phyloP scores from a whole-genome alignment of 257 asterid species.

The Paraleonurus japonicus region DNA sequence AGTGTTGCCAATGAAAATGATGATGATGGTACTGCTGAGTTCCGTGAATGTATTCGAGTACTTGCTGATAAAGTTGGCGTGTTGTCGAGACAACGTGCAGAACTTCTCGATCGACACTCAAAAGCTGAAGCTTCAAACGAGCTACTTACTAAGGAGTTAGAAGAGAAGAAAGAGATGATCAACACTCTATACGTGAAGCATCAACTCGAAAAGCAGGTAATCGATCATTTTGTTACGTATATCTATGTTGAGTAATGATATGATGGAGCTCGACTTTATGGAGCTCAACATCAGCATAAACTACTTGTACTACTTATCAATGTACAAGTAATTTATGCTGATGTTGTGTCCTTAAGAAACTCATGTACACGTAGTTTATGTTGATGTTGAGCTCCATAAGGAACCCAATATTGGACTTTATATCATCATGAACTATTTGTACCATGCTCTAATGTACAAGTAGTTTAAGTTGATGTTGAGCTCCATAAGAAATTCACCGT shows the following conservation, averaged over 20 bases:
- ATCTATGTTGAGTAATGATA: background rate
- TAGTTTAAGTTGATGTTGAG: no score
- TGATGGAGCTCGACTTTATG: no score
- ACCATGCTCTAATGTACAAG: no score
- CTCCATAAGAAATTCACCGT: no score
- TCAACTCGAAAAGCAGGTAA: conserved; percentile 95
- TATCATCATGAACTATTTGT: no score
- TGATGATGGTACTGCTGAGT: conserved; percentile 70
- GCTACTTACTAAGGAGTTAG: conserved; percentile 68
- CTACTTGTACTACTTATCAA: background rate
- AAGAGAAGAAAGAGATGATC: conserved; percentile 79
- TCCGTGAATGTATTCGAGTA: conserved; percentile 72
- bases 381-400: no score
- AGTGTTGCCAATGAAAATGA: conserved; percentile 67
- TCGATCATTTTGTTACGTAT: background rate
- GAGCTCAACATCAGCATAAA: background rate
- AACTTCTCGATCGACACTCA: conserved; percentile 64
- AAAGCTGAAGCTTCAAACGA: conserved; percentile 71
- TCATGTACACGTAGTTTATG: background rate
- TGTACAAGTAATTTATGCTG: background rate
- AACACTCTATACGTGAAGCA: conserved; percentile 75
- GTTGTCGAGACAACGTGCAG: conserved; percentile 65
- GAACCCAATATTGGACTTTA: no score
- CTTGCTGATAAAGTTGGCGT: conserved; percentile 83
- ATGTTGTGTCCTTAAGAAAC: no score